A percentile compares a stretch with the other conserved stretches of the same genome.
Conservation (phyloP, 306 rosid species). For the Pterocarpus santalinus region DNA sequence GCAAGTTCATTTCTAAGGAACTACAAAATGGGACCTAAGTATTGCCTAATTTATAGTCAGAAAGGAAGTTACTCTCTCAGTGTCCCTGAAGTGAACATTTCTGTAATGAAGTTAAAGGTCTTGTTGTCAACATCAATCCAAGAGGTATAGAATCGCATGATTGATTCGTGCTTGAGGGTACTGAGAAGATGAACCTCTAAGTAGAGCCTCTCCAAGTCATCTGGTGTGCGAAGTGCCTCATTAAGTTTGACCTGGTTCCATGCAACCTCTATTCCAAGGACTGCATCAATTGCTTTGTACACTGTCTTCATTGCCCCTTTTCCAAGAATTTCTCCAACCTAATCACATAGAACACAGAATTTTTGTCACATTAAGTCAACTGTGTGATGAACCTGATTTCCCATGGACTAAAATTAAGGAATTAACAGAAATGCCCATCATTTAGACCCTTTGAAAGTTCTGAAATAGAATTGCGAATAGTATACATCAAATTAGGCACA, state of each 20-base stretch:
- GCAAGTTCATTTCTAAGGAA: constrained; percentile 17
- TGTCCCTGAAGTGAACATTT: constrained; percentile 89
- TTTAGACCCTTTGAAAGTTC: constrained; percentile 8
- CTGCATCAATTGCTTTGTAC: constrained; percentile 87
- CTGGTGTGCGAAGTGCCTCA: constrained; percentile 73
- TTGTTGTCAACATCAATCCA: constrained; percentile 79
- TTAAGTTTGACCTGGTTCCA: constrained; percentile 87
- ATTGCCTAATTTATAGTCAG: constrained; percentile 22
- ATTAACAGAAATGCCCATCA: neutral
- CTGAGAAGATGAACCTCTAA: constrained; percentile 95
- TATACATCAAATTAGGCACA: constrained; percentile 15
- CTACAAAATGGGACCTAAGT: constrained; percentile 15
- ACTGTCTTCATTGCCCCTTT: constrained; percentile 95
- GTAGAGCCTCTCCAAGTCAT: constrained; percentile 86
- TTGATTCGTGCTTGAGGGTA: constrained; percentile 80
- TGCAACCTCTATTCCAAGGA: constrained; percentile 89
- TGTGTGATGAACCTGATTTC: neutral
- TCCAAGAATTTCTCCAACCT: constrained; percentile 85
- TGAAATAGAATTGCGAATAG: neutral
- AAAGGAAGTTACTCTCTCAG: constrained; percentile 76
- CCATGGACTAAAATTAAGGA: neutral
- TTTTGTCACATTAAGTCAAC: constrained; percentile 28
- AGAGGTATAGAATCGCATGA: constrained; percentile 81
- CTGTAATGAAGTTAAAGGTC: constrained; percentile 89
- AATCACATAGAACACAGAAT: constrained; percentile 23